A percentile compares a stretch with the other conserved stretches of the same genome.
Evolutionary conservation across 768 basidiomycete species (phyloP).

Genomic region (Kwoniella newhampshirensis): DNA sequence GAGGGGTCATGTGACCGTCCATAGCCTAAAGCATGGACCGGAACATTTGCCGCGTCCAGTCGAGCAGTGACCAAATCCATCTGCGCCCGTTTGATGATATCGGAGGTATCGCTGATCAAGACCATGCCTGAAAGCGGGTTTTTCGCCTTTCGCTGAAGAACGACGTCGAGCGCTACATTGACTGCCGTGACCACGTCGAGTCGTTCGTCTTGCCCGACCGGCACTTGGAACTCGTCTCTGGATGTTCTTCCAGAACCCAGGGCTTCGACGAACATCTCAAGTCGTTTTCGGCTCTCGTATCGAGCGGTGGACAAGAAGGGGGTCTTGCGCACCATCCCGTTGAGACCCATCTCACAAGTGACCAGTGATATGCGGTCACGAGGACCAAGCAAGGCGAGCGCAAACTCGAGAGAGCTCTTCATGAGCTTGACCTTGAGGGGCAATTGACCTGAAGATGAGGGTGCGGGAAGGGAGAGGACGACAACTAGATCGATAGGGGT

Average conservation of each 20-base stretch:
- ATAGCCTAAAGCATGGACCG: slow-evolving; percentile 96
- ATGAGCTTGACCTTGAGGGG: slow-evolving; percentile 82
- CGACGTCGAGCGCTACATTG: slow-evolving; percentile 90
- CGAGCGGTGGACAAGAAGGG: slow-evolving; percentile 79
- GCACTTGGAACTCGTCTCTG: slow-evolving; percentile 67
- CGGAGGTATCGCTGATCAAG: slow-evolving; percentile 86
- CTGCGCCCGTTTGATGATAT: slow-evolving; percentile 87
- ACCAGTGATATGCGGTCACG: slow-evolving; percentile 85
- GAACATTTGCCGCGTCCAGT: slow-evolving; percentile 92
- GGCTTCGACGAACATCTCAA: slow-evolving; percentile 76
- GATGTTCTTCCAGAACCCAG: slow-evolving; percentile 54
- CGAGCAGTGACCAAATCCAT: slow-evolving; percentile 98
- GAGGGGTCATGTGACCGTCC: slow-evolving; percentile 96
- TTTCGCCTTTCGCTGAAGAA: slow-evolving; percentile 87
- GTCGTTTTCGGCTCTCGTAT: slow-evolving; percentile 65
- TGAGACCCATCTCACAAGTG: slow-evolving; percentile 84
- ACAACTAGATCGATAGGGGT: slow-evolving; percentile 89
- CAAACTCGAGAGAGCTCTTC: slow-evolving; percentile 80
- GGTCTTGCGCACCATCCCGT: slow-evolving; percentile 83
- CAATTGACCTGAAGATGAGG: slow-evolving; percentile 13
- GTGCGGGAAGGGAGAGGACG: slow-evolving; percentile 74
- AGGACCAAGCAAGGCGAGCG: slow-evolving; percentile 70
- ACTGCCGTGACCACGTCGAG: slow-evolving; percentile 98
- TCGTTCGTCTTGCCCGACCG: slow-evolving; percentile 82
- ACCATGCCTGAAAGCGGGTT: slow-evolving; percentile 90